Percentiles rank a stretch among this genome's conserved stretches.
phyloP scores from a whole-genome alignment of 140 eudicot genomes.

The Bidens hawaiensis region DNA sequence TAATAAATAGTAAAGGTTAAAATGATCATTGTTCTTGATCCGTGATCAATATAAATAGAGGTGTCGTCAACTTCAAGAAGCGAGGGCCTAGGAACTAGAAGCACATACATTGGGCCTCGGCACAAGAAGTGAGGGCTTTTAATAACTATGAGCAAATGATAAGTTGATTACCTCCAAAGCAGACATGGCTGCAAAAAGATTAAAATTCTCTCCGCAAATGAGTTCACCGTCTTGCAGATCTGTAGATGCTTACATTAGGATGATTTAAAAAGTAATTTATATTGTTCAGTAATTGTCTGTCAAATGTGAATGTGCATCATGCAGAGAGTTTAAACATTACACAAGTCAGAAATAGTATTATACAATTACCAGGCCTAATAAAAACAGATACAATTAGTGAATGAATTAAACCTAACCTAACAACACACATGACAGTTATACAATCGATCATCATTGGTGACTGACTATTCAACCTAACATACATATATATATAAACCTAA shows the following conservation, averaged over 20 bases:
- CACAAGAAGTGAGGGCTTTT: too few relatives aligned
- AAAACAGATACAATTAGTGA: neutral
- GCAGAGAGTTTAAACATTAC: neutral
- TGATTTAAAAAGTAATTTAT: too few relatives aligned
- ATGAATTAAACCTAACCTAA: slow-evolving; percentile 1
- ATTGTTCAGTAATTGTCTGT: too few relatives aligned
- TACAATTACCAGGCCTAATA: slow-evolving; percentile 1
- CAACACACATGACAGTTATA: neutral
- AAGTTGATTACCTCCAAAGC: slow-evolving; percentile 78
- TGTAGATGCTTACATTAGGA: slow-evolving; percentile 25
- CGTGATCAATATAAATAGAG: too few relatives aligned
- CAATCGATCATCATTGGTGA: slow-evolving; percentile 3
- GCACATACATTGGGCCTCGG: too few relatives aligned
- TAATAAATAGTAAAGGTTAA: too few relatives aligned
- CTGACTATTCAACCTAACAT: slow-evolving; percentile 8
- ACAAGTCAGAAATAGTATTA: neutral
- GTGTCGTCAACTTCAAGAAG: too few relatives aligned
- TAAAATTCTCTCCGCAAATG: slow-evolving; percentile 82
- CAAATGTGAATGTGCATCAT: too few relatives aligned
- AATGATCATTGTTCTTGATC: too few relatives aligned
- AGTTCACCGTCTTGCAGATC: slow-evolving; percentile 88
- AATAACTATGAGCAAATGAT: too few relatives aligned
- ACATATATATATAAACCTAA: neutral
- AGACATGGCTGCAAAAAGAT: slow-evolving; percentile 98
- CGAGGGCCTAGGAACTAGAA: too few relatives aligned